A percentile compares a stretch with the other conserved stretches of the same genome.
Evolutionary conservation across 768 basidiomycete species (phyloP).

Genomic region (Boletus barrowsii): DNA sequence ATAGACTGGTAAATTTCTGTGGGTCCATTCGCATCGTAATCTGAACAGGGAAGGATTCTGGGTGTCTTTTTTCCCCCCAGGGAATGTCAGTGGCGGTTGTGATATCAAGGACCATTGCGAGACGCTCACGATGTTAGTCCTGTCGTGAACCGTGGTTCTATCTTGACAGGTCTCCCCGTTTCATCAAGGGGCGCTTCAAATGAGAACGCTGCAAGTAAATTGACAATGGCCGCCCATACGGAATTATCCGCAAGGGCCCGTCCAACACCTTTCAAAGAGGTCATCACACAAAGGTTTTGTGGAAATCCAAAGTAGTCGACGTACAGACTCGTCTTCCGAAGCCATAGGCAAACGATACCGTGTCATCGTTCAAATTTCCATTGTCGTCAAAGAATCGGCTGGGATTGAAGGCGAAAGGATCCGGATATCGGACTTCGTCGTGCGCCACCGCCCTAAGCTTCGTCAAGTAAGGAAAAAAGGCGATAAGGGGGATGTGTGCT

Average conservation of each 20-base stretch:
- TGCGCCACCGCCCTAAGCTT: constrained; percentile 3
- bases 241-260: neutral
- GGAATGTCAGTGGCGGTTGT: neutral
- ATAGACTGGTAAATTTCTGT: neutral
- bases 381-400: constrained; percentile 7
- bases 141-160: neutral
- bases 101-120: neutral
- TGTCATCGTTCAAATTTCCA: constrained; percentile 6
- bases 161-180: neutral
- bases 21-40: neutral
- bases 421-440: constrained; percentile 3
- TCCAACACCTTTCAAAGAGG: constrained; percentile 3
- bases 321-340: constrained; percentile 6
- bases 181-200: constrained; percentile 6
- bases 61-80: neutral
- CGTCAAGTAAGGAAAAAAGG: neutral
- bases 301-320: neutral
- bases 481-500: neutral
- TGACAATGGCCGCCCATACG: constrained; percentile 1
- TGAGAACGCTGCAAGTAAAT: constrained; percentile 4
- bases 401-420: constrained; percentile 2
- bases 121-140: constrained; percentile 6
- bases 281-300: neutral
- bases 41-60: neutral
- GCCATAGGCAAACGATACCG: constrained; percentile 1